Evolutionary conservation across 345 rosid genomes (phyloP), one percentile per base, ranked within the genome.

Genomic region (Physaria fendleri): DNA sequence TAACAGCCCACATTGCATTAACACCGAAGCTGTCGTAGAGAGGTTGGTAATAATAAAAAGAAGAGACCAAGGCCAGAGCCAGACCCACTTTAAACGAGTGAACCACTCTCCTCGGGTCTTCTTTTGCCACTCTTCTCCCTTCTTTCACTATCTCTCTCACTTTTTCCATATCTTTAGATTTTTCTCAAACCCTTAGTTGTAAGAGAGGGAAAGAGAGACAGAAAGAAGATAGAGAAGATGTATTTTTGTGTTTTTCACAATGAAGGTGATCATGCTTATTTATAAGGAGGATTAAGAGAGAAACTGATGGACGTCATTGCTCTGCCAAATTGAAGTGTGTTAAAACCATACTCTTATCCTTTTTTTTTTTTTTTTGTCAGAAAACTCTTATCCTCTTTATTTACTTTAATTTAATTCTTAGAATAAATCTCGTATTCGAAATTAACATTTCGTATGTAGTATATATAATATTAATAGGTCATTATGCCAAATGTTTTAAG

Each of bases 1-100:
- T 79, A 0, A 90, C 79, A 37, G 94, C 96, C 96, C 96, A 85
- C 75, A 81, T 80, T 49, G 96, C 91, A 41, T 81, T 64, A 59
- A 72, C 81, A 3, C 89, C 94, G 18, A 87, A 83, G 64, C 42
- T 79, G 32, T 81, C 71, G 44, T 82, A 87, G 3, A 83, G 75
- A 34, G 96, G 91, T 43, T 76, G 69, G 55, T 18, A 82, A 53
- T 80, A 87, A 76, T 80, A 85, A 16, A 83, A 48, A 5, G 82
- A 32, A 1, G 91, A 87, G 35, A 87, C 94, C 5, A 82, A 54
- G 18, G 83, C 65, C 21, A 90, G 79, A 5, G 85, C 87, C 4
- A 83, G 65, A 41, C 89, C 97, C 5, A 75, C 83, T 80, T 90
- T 87, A 2, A 90, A 59, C 5, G 95, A 76, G 71, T 90, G 97